These are phyloP conservation scores for Blastobotrys aristatus DNA, from an alignment of 1,139 yeast genomes.

Conservation along the genomic window DNA sequence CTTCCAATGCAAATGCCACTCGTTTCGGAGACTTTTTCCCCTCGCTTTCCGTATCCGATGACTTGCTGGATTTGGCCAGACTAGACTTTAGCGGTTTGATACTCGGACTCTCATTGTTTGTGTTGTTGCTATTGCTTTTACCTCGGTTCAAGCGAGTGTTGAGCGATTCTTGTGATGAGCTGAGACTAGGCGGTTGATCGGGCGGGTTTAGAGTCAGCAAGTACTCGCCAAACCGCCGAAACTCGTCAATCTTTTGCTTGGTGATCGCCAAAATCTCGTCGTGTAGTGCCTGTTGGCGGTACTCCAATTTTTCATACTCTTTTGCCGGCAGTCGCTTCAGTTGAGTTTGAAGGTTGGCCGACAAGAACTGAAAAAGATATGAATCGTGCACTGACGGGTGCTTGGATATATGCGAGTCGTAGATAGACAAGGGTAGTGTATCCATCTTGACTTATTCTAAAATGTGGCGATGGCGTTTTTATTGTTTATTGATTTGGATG, in stretches of 20 bases:
- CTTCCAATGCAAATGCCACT: constrained; percentile 21
- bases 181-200: not conserved
- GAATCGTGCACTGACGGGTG: constrained; percentile 22
- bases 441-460: constrained; percentile 9
- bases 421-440: constrained; percentile 9
- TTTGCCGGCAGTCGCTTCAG: constrained; percentile 16
- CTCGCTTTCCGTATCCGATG: constrained; percentile 1
- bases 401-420: constrained; percentile 11
- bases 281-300: constrained; percentile 18
- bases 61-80: constrained; percentile 9
- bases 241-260: constrained; percentile 16
- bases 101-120: not conserved
- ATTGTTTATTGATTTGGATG: too few relatives aligned
- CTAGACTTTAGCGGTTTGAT: constrained; percentile 14
- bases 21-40: constrained; percentile 16
- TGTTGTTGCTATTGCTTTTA: not conserved
- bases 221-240: constrained; percentile 18
- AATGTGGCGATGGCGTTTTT: too few relatives aligned
- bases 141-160: too few relatives aligned
- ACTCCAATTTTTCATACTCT: constrained; percentile 12
- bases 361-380: constrained; percentile 21
- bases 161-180: too few relatives aligned
- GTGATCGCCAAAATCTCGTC: constrained; percentile 19
- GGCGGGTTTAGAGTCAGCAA: not conserved
- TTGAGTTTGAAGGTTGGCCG: constrained; percentile 16